Conservation (phyloP, 169 alveolate genomes). For the Cryptosporidium felis region DNA sequence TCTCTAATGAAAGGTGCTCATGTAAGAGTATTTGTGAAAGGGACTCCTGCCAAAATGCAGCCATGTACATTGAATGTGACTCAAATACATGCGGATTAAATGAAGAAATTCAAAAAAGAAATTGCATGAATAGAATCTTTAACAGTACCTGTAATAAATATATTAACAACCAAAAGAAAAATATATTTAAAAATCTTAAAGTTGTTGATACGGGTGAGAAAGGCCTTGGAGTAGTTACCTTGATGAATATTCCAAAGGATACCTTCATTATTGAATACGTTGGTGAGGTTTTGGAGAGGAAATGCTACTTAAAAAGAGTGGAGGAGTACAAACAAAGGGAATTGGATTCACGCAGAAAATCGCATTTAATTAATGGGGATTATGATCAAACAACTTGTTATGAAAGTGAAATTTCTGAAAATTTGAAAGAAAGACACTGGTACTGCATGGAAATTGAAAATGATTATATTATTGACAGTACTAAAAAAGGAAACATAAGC, state of each 20-base stretch:
- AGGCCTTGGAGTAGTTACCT: constrained; percentile 82
- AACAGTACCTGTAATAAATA: constrained; percentile 33
- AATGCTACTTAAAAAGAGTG: constrained; percentile 77
- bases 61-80: constrained; percentile 74
- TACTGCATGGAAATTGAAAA: constrained; percentile 84
- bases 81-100: constrained; percentile 73
- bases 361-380: background rate
- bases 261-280: constrained; percentile 85
- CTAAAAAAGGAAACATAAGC: constrained; percentile 94
- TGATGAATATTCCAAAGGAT: constrained; percentile 76
- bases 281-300: constrained; percentile 82
- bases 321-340: constrained; percentile 78
- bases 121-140: constrained; percentile 75
- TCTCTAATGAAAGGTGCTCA: constrained; percentile 47
- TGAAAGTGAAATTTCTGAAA: constrained; percentile 22
- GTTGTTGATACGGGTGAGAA: constrained; percentile 75
- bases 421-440: constrained; percentile 79
- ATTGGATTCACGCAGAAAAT: constrained; percentile 69
- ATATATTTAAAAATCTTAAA: constrained; percentile 36
- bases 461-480: constrained; percentile 94
- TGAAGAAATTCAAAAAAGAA: constrained; percentile 58
- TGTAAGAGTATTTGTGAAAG: constrained; percentile 72
- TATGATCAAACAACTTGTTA: background rate
- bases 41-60: constrained; percentile 73
- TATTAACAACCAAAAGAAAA: constrained; percentile 39